Conservation (phyloP, 169 alveolate genomes). For the Amoebophrya sp. region DNA sequence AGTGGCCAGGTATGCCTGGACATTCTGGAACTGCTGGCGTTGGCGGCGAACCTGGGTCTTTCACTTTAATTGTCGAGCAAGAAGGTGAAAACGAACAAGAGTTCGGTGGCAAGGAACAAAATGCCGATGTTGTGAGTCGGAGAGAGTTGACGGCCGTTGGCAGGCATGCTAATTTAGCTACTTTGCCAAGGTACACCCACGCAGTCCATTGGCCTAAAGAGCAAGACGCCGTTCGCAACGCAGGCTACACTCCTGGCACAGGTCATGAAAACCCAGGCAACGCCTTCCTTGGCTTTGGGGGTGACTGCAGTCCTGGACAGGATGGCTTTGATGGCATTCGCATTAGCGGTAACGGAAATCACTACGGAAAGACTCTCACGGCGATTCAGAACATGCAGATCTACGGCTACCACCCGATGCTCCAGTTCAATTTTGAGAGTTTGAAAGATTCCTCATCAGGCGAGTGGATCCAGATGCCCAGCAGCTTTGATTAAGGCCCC, state of each 20-base stretch:
- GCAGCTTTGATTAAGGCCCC: conserved; percentile 24
- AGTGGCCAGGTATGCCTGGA: not conserved
- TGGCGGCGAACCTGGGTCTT: not conserved
- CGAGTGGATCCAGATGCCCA: not conserved
- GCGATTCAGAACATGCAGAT: not conserved
- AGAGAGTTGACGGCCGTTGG: not conserved
- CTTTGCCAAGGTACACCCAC: not conserved
- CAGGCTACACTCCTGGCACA: not conserved
- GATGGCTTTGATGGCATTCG: not conserved
- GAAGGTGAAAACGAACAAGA: not conserved
- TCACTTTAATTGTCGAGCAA: not conserved
- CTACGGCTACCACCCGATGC: not conserved
- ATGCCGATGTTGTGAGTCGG: not conserved
- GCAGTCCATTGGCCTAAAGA: not conserved
- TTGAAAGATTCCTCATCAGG: not conserved
- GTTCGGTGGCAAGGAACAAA: not conserved
- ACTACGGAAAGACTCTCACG: not conserved
- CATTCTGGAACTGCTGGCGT: not conserved
- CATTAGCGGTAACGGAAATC: not conserved
- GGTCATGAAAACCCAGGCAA: not conserved
- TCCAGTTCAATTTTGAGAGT: not conserved
- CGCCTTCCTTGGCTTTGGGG: not conserved
- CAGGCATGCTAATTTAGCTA: not conserved
- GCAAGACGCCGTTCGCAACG: not conserved
- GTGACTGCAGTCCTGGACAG: not conserved